These are phyloP conservation scores for Globomyces sp. DNA, from an alignment of 371 early-diverging fungal genomes.

Conservation along the genomic window DNA sequence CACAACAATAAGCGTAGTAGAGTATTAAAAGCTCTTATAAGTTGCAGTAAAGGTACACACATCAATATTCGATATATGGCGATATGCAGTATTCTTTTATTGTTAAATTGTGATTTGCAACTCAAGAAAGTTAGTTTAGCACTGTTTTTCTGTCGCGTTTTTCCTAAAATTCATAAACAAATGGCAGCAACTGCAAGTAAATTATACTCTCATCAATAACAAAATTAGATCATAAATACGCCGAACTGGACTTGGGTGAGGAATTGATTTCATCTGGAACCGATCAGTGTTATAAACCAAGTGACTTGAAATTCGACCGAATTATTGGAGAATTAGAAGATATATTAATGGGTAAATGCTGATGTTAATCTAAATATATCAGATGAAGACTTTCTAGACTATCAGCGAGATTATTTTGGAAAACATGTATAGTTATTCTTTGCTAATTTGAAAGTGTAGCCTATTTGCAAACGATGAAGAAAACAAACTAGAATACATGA, in stretches of 20 bases:
- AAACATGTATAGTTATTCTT: conserved; percentile 31
- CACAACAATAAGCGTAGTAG: not conserved
- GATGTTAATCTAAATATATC: not conserved
- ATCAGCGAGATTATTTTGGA: conserved; percentile 34
- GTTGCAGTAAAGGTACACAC: too few relatives aligned
- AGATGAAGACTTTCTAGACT: conserved; percentile 40
- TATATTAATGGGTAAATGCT: conserved; percentile 39
- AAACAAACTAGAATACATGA: conserved; percentile 53
- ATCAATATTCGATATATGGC: too few relatives aligned
- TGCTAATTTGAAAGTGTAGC: not conserved
- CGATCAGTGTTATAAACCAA: conserved; percentile 3
- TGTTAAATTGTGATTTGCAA: not conserved
- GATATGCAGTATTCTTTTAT: too few relatives aligned
- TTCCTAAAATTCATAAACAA: too few relatives aligned
- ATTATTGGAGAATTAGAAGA: conserved; percentile 48
- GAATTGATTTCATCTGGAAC: conserved; percentile 2
- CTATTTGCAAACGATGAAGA: conserved; percentile 32
- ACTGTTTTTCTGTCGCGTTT: not conserved
- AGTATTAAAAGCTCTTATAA: not conserved
- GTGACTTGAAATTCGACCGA: conserved; percentile 40
- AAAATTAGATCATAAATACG: conserved; percentile 2
- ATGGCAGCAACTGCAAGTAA: conserved; percentile 17
- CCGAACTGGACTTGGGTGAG: conserved; percentile 10
- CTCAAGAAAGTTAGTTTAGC: conserved; percentile 1
- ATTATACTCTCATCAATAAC: not conserved